Percentiles rank a stretch among this genome's conserved stretches.
Conservation (phyloP, 2,329 filamentous ascomycete genomes). For the Phialemonium atrogriseum region DNA sequence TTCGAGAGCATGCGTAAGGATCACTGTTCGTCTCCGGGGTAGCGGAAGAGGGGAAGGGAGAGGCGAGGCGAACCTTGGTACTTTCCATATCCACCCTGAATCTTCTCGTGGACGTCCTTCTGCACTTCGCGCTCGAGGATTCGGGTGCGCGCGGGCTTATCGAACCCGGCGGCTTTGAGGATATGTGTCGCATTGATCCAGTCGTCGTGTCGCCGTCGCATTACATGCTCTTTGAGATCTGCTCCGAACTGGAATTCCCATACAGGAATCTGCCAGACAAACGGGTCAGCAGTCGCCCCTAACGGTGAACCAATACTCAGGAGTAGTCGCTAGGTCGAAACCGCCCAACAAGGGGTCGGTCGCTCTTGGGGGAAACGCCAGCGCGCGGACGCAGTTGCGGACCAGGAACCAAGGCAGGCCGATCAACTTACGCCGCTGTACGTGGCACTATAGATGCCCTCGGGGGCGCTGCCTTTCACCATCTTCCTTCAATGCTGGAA, state of each 20-base stretch:
- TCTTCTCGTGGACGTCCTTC: slow-evolving; percentile 93
- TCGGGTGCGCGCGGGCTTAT: slow-evolving; percentile 89
- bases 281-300: no score
- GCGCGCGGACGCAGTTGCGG: slow-evolving; percentile 1
- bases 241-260: slow-evolving; percentile 84
- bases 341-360: no score
- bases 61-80: slow-evolving; percentile 63
- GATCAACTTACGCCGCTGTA: slow-evolving; percentile 56
- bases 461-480: slow-evolving; percentile 34
- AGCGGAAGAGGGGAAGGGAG: not conserved
- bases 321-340: no score
- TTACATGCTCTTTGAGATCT: slow-evolving; percentile 79
- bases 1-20: slow-evolving; percentile 6
- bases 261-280: slow-evolving; percentile 66
- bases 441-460: slow-evolving; percentile 58
- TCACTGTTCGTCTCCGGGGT: not conserved
- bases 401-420: not conserved
- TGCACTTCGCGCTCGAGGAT: slow-evolving; percentile 96
- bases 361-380: no score
- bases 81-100: slow-evolving; percentile 97
- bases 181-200: slow-evolving; percentile 99
- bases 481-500: slow-evolving; percentile 27
- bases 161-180: slow-evolving; percentile 90
- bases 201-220: slow-evolving; percentile 86
- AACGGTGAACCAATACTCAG: no score